Evolutionary conservation across 1,284 basidiomycete genomes (phyloP).

Genomic region (Sanghuangporus sanghuang): DNA sequence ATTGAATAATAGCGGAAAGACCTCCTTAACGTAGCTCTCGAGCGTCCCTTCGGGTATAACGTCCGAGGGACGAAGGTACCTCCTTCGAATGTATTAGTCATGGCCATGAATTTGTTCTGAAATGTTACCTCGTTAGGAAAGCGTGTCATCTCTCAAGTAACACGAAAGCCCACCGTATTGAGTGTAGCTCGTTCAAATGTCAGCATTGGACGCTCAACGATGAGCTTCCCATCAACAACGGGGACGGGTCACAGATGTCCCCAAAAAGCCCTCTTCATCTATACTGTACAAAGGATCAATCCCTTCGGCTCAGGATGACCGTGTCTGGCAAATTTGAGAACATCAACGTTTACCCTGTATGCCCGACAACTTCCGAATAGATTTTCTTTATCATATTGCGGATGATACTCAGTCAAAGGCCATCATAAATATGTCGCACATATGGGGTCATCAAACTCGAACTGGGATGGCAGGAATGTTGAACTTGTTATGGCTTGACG

Average conservation of each 20-base stretch:
- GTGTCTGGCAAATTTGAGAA: constrained; percentile 31
- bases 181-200: constrained; percentile 25
- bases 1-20: constrained; percentile 35
- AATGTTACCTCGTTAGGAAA: constrained; percentile 28
- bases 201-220: constrained; percentile 36
- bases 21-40: constrained; percentile 29
- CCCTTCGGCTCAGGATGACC: constrained; percentile 24
- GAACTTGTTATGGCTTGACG: constrained; percentile 19
- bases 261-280: constrained; percentile 32
- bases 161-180: constrained; percentile 13
- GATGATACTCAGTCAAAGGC: background rate
- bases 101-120: constrained; percentile 28
- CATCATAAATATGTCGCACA: constrained; percentile 10
- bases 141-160: background rate
- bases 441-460: constrained; percentile 18
- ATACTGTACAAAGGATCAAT: constrained; percentile 36
- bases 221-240: constrained; percentile 42
- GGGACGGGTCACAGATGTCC: constrained; percentile 37
- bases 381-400: constrained; percentile 3
- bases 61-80: constrained; percentile 31
- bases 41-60: constrained; percentile 26
- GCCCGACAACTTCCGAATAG: constrained; percentile 1
- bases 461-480: constrained; percentile 21
- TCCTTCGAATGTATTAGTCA: constrained; percentile 40
- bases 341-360: constrained; percentile 2